phyloP scores from a whole-genome alignment of 1,284 basidiomycete genomes.

The Apiotrichum laibachii region DNA sequence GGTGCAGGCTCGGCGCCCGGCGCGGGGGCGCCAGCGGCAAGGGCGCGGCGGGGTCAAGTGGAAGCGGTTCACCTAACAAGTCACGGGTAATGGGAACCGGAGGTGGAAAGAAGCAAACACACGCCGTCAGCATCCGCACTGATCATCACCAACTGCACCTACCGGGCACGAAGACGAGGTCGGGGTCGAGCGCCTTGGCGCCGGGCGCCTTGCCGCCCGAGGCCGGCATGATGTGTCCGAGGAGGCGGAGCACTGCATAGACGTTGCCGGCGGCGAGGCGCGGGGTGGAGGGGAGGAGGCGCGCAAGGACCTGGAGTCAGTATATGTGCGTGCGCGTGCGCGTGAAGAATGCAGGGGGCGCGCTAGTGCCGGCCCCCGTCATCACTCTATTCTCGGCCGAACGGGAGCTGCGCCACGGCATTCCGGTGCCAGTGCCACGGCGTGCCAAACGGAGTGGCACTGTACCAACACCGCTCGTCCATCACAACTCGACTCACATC shows the following conservation, averaged over 20 bases:
- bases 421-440: no score
- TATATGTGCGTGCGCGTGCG: not conserved
- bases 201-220: not conserved
- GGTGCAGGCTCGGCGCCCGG: conserved; percentile 2
- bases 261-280: conserved; percentile 20
- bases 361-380: no score
- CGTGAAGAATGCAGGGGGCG: no score
- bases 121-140: not conserved
- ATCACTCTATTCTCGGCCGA: no score
- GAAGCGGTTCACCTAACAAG: conserved; percentile 21
- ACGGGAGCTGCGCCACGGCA: no score
- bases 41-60: conserved; percentile 9
- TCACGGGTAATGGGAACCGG: not conserved
- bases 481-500: conserved; percentile 23
- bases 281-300: conserved; percentile 3
- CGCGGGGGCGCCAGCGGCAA: conserved; percentile 15
- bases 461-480: not conserved
- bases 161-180: conserved; percentile 27
- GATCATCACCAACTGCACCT: not conserved
- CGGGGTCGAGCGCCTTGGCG: conserved; percentile 11
- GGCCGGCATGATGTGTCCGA: conserved; percentile 11
- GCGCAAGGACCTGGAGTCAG: conserved; percentile 12
- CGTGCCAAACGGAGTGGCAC: no score
- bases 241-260: conserved; percentile 22
- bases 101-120: not conserved